These are phyloP conservation scores for Penicillium paneum DNA, from an alignment of 2,329 filamentous ascomycete species.

Conservation along the genomic window DNA sequence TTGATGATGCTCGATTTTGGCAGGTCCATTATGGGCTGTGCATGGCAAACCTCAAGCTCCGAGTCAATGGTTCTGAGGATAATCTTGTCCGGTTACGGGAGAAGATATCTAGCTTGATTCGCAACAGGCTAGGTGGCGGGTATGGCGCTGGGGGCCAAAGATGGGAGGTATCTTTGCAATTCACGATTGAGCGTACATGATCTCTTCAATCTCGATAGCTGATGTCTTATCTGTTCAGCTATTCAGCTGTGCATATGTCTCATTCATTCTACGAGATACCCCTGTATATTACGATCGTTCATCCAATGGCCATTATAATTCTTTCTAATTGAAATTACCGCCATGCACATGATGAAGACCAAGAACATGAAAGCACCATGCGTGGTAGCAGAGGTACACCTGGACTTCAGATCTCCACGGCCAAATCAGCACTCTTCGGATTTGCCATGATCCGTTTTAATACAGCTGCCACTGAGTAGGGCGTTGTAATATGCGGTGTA, in stretches of 20 bases:
- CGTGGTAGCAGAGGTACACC: too few relatives aligned
- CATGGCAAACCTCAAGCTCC: slow-evolving; percentile 88
- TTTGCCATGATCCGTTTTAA: too few relatives aligned
- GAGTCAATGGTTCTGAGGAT: slow-evolving; percentile 68
- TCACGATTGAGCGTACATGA: slow-evolving; percentile 54
- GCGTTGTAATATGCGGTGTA: too few relatives aligned
- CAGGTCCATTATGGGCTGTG: slow-evolving; percentile 96
- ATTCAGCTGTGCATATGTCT: not conserved
- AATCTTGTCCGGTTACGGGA: slow-evolving; percentile 70
- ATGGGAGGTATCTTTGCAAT: slow-evolving; percentile 92
- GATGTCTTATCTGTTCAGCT: not conserved
- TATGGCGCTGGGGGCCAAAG: slow-evolving; percentile 76
- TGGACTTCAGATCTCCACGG: too few relatives aligned
- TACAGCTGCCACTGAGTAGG: too few relatives aligned
- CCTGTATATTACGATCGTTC: slow-evolving; percentile 2
- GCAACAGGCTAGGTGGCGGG: slow-evolving; percentile 80
- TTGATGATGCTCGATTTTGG: slow-evolving; percentile 96
- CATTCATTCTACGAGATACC: not conserved
- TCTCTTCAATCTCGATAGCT: not conserved
- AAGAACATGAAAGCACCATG: too few relatives aligned
- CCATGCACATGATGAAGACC: too few relatives aligned
- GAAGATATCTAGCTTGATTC: slow-evolving; percentile 72
- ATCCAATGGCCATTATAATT: not conserved
- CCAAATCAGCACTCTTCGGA: too few relatives aligned
- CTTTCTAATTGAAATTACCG: too few relatives aligned